A percentile compares a stretch with the other conserved stretches of the same genome.
phyloP scores from a whole-genome alignment of 345 rosid species.

The Dipteronia sinensis region DNA sequence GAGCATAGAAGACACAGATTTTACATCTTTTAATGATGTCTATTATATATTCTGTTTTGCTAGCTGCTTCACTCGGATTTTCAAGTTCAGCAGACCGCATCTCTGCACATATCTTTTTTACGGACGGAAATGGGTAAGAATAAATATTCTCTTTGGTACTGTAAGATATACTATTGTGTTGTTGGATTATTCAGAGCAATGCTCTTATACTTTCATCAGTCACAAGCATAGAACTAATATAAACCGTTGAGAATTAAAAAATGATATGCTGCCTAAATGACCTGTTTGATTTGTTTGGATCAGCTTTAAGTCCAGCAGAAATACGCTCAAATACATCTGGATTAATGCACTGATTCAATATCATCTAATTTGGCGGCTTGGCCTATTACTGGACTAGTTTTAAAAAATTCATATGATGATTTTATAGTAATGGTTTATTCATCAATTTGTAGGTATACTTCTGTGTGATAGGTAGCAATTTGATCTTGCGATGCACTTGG shows the following conservation, averaged over 20 bases:
- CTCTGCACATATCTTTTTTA: conserved; percentile 52
- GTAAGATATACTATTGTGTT: background rate
- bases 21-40: conserved; percentile 1
- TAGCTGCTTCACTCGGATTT: conserved; percentile 86
- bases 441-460: conserved; percentile 62
- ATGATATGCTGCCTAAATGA: background rate
- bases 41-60: conserved; percentile 3
- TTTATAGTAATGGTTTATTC: background rate
- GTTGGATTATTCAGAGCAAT: background rate
- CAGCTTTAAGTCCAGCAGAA: background rate
- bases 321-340: background rate
- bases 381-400: background rate
- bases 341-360: background rate
- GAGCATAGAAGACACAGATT: background rate
- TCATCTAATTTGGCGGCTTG: background rate
- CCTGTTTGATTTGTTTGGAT: background rate
- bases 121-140: conserved; percentile 85
- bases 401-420: no score
- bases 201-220: background rate
- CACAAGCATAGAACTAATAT: background rate
- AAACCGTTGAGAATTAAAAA: background rate
- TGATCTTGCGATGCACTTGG: conserved; percentile 94
- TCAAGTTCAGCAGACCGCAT: conserved; percentile 74
- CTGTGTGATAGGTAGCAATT: conserved; percentile 92
- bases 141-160: background rate